A percentile compares a stretch with the other conserved stretches of the same genome.
Evolutionary conservation across 345 rosid species (phyloP).

Genomic region (Linum trigynum): DNA sequence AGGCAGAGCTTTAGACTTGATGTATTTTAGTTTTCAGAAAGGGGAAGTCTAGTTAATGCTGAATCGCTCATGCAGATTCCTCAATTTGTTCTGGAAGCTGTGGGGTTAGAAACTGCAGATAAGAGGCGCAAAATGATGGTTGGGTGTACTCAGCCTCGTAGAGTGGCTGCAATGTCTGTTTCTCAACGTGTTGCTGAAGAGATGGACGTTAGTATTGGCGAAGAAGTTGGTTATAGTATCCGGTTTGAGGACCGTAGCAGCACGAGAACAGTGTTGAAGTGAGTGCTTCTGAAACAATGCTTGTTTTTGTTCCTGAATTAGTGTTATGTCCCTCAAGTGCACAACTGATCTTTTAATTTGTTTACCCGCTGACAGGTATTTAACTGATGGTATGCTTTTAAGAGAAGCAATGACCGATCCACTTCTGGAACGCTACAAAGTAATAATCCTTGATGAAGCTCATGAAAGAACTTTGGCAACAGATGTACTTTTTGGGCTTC

Average conservation of each 20-base stretch:
- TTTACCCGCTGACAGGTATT: conserved; percentile 43
- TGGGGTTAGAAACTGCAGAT: conserved; percentile 65
- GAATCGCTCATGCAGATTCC: conserved; percentile 52
- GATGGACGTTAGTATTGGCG: conserved; percentile 96
- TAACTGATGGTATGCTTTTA: conserved; percentile 96
- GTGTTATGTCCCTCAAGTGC: background rate
- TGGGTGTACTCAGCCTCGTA: conserved; percentile 95
- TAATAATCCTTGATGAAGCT: conserved; percentile 94
- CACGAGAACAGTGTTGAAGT: conserved; percentile 85
- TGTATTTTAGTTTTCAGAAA: background rate
- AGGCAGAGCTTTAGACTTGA: background rate
- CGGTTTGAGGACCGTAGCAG: conserved; percentile 94
- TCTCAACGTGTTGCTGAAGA: conserved; percentile 99
- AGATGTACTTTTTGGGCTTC: conserved; percentile 80
- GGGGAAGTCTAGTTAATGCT: background rate
- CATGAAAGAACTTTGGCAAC: conserved; percentile 95
- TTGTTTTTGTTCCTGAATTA: background rate
- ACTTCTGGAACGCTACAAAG: conserved; percentile 87
- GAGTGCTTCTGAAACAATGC: conserved; percentile 18
- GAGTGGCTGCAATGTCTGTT: conserved; percentile 99
- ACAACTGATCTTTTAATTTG: background rate
- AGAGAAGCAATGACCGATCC: conserved; percentile 99
- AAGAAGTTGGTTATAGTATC: conserved; percentile 96
- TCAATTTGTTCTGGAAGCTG: conserved; percentile 88
- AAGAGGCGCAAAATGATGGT: conserved; percentile 78